Evolutionary conservation across 257 asterid species (phyloP).

Genomic region (Nicotiana paniculata): DNA sequence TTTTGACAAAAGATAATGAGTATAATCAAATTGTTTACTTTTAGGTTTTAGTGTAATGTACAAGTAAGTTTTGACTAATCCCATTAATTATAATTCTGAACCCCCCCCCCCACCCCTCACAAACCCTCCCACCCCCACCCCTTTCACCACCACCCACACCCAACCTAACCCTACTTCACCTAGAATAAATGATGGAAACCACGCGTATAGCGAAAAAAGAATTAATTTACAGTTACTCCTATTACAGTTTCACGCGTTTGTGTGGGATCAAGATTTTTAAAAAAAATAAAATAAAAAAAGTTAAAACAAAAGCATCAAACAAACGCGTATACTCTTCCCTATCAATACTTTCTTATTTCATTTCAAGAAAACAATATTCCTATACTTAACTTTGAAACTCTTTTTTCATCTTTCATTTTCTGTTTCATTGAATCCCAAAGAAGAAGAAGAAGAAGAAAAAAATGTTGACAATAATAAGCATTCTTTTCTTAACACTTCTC

Average conservation of each 20-base stretch:
- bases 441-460: not conserved
- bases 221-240: constrained; percentile 10
- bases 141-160: not conserved
- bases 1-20: too few relatives aligned
- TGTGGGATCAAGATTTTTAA: constrained; percentile 40
- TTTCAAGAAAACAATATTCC: too few relatives aligned
- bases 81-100: not conserved
- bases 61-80: not conserved
- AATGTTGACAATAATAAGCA: constrained; percentile 31
- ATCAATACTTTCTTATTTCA: not conserved
- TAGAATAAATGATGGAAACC: not conserved
- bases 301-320: constrained; percentile 3
- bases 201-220: not conserved
- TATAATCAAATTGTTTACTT: too few relatives aligned
- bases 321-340: constrained; percentile 32
- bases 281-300: not conserved
- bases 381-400: too few relatives aligned
- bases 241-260: constrained; percentile 47
- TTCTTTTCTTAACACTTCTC: constrained; percentile 39
- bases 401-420: not conserved
- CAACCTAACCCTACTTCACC: not conserved
- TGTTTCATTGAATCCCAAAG: constrained; percentile 3
- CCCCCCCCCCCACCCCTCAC: not conserved
- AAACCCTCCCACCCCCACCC: not conserved
- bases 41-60: not conserved